These are phyloP conservation scores for Suhomyces chickasaworum DNA, from an alignment of 1,139 yeast species.

Conservation along the genomic window DNA sequence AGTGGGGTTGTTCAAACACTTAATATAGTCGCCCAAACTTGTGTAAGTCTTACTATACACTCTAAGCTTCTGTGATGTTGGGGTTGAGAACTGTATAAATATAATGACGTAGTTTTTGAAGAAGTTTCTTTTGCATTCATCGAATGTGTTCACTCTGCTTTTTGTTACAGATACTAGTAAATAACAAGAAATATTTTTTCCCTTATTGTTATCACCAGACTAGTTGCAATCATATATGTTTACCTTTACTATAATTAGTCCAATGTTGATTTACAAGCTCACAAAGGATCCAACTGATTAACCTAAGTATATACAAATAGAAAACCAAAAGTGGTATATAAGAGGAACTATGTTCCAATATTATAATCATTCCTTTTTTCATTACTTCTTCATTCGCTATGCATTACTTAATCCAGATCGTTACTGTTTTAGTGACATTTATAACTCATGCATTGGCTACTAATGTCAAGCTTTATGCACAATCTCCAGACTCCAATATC, in stretches of 20 bases:
- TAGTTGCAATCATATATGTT: neutral
- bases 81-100: too few species aligned
- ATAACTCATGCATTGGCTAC: slow-evolving; percentile 6
- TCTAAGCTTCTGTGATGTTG: too few species aligned
- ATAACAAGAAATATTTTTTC: neutral
- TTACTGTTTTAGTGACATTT: slow-evolving; percentile 11
- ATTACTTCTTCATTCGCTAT: slow-evolving; percentile 8
- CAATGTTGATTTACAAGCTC: neutral
- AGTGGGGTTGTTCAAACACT: too few species aligned
- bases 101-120: neutral
- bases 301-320: too few species aligned
- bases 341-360: too few species aligned
- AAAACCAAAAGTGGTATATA: too few species aligned
- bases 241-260: neutral
- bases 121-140: neutral
- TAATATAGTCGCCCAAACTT: too few species aligned
- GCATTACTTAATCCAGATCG: slow-evolving; percentile 6
- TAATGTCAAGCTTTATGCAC: slow-evolving; percentile 6
- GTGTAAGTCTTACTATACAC: too few species aligned
- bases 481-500: slow-evolving; percentile 6
- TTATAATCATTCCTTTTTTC: neutral
- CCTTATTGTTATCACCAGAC: neutral
- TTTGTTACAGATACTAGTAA: neutral
- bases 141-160: neutral
- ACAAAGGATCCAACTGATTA: too few species aligned